phyloP scores from a whole-genome alignment of 306 rosid species.

The Glycyrrhiza uralensis region DNA sequence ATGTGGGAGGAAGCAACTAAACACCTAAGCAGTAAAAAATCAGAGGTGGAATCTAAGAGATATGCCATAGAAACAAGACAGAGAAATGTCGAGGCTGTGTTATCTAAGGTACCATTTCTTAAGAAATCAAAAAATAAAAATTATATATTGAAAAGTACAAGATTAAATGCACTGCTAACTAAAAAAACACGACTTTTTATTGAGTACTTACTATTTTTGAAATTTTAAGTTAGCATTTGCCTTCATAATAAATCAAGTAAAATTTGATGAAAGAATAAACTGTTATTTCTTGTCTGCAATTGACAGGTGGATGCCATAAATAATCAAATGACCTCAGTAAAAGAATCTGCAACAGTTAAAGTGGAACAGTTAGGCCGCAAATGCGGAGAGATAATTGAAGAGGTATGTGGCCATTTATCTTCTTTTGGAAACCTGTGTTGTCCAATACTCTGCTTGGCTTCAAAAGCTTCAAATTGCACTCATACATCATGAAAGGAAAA shows the following conservation, averaged over 20 bases:
- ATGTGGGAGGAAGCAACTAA: slow-evolving; percentile 55
- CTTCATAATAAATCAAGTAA: neutral
- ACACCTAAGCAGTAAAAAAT: slow-evolving; percentile 38
- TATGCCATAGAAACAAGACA: slow-evolving; percentile 54
- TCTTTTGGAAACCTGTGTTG: neutral
- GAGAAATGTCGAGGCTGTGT: slow-evolving; percentile 57
- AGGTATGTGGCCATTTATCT: slow-evolving; percentile 41
- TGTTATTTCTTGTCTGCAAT: slow-evolving; percentile 23
- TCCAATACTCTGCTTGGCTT: neutral
- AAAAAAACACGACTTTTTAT: neutral
- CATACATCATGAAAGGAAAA: neutral
- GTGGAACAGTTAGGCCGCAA: slow-evolving; percentile 39
- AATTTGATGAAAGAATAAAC: neutral
- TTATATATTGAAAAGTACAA: neutral
- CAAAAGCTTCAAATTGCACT: slow-evolving; percentile 9
- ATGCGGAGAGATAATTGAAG: slow-evolving; percentile 51
- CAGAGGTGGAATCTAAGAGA: slow-evolving; percentile 65
- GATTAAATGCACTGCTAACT: neutral
- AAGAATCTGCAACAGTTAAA: slow-evolving; percentile 48
- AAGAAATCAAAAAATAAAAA: neutral
- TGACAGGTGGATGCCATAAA: slow-evolving; percentile 59
- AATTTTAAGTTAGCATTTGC: neutral
- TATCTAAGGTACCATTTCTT: slow-evolving; percentile 52
- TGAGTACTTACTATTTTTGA: neutral
- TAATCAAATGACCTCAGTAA: slow-evolving; percentile 36